These are phyloP conservation scores for Bondarzewia mesenterica DNA, from an alignment of 1,284 basidiomycete species.

Conservation along the genomic window DNA sequence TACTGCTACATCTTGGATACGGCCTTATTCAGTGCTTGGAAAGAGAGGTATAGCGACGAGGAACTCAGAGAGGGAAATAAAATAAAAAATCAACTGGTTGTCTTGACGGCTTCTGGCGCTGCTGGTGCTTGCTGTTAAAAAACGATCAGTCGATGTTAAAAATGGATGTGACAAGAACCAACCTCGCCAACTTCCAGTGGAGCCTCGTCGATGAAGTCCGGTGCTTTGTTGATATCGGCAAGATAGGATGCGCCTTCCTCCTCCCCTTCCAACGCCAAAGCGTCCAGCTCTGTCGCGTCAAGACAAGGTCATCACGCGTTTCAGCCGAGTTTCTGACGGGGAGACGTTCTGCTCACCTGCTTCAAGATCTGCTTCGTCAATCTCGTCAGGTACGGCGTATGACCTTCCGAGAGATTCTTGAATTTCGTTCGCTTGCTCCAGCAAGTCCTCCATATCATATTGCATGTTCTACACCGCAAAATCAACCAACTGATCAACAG, in stretches of 20 bases:
- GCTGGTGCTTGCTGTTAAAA: slow-evolving; percentile 6
- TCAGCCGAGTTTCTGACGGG: neutral
- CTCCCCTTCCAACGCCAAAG: slow-evolving; percentile 80
- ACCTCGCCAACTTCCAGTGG: slow-evolving; percentile 65
- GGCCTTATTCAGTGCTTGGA: no score
- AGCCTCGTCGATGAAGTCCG: slow-evolving; percentile 85
- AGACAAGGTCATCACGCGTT: slow-evolving; percentile 8
- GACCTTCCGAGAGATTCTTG: slow-evolving; percentile 91
- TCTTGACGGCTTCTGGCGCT: slow-evolving; percentile 48
- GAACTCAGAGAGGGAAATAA: neutral
- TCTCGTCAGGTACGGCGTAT: slow-evolving; percentile 95
- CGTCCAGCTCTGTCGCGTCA: slow-evolving; percentile 69
- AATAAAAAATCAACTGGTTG: slow-evolving; percentile 24
- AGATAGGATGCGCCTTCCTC: slow-evolving; percentile 86
- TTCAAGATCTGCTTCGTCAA: slow-evolving; percentile 96
- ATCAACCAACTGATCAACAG: neutral
- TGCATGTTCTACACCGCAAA: slow-evolving; percentile 65
- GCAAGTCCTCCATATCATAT: slow-evolving; percentile 96
- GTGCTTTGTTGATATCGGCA: slow-evolving; percentile 74
- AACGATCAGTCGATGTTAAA: slow-evolving; percentile 1
- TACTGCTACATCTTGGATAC: no score
- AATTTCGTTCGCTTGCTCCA: slow-evolving; percentile 97
- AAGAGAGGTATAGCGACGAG: no score
- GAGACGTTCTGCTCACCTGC: slow-evolving; percentile 58
- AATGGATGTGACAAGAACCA: slow-evolving; percentile 11